Evolutionary conservation across 2,329 filamentous ascomycete genomes (phyloP), one percentile per base, ranked within the genome.

Genomic region (Colletotrichum ledebouriae): DNA sequence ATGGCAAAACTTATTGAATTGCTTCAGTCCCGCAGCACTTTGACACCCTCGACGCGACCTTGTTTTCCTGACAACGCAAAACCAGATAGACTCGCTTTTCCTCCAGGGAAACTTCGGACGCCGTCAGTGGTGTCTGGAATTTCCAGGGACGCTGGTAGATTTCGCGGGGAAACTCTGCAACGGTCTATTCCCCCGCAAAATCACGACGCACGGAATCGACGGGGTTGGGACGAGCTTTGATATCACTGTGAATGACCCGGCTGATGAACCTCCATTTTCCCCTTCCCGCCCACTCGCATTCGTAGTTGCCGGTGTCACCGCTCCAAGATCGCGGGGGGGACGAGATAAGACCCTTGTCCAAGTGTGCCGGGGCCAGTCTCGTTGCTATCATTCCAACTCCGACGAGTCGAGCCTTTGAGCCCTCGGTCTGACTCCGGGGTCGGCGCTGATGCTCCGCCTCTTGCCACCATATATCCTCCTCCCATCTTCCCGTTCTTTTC

Each of bases 401-500:
- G 47, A 15, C 55, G 41, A 63, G 62, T 49, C 59, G 59, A 61
- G 59, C 37, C 59, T 53, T 53, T 52, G 44, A 67, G 52, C 59
- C 55, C 61, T 68, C 65, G 65, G 65, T 37, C 55, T 68, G 60
- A 65, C 61, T 68, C 65, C 65, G 65, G 46, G 55, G 60, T 68
- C 47, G 65, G 55, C 56, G 53, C 65, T 59, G 47, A 13, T 59
- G 60, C 65, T 68, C 65, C 65, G 65, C 65, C 59, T 47, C 52
- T 63, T 44, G 65, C 65, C 60, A 68, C 60, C 65, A 65, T 68
- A 68, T 68, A 68, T 68, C 41, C 65, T 42, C 59, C 65, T 63
- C 46, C 22, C 41, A 37, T 63, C 47, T 68, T 53, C 65, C 61
- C 61, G 34, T 39, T 12, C 34, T 34, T 13, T n/a, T 22, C 13